Evolutionary conservation across 495 filamentous ascomycete genomes (phyloP).

Genomic region (Sordaria brevicollis): DNA sequence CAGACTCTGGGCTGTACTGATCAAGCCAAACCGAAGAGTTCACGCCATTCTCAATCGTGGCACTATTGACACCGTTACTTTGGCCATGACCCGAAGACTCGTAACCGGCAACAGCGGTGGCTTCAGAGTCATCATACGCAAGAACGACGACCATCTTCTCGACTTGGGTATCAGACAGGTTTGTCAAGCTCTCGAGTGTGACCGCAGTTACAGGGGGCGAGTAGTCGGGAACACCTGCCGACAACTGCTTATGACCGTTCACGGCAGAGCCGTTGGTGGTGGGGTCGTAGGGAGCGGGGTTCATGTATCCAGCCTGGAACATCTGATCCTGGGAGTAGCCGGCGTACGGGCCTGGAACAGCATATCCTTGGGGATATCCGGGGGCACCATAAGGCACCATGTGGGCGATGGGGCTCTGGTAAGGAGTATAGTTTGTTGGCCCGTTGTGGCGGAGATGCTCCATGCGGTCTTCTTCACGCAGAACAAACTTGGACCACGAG

Average conservation of each 20-base stretch:
- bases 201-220: conserved; percentile 42
- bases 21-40: conserved; percentile 10
- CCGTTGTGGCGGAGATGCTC: conserved; percentile 32
- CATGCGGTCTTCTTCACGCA: conserved; percentile 44
- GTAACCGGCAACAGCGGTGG: conserved; percentile 11
- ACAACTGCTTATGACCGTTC: conserved; percentile 45
- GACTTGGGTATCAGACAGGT: conserved; percentile 46
- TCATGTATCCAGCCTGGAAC: conserved; percentile 19
- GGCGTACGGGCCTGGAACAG: conserved; percentile 5
- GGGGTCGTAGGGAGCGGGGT: conserved; percentile 23
- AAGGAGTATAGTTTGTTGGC: conserved; percentile 15
- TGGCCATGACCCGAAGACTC: neutral
- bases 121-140: conserved; percentile 6
- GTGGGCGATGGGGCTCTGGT: neutral
- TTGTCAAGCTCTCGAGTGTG: conserved; percentile 34
- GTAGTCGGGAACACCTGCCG: conserved; percentile 68
- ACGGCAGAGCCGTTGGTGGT: conserved; percentile 28
- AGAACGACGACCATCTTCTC: conserved; percentile 27
- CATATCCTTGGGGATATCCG: conserved; percentile 5
- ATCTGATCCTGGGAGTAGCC: conserved; percentile 14
- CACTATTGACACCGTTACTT: conserved; percentile 4
- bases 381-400: conserved; percentile 6
- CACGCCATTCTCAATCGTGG: neutral
- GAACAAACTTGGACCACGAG: conserved; percentile 72
- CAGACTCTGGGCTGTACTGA: neutral